These are phyloP conservation scores for Coleophoma crateriformis DNA, from an alignment of 2,329 filamentous ascomycete species.

Conservation along the genomic window DNA sequence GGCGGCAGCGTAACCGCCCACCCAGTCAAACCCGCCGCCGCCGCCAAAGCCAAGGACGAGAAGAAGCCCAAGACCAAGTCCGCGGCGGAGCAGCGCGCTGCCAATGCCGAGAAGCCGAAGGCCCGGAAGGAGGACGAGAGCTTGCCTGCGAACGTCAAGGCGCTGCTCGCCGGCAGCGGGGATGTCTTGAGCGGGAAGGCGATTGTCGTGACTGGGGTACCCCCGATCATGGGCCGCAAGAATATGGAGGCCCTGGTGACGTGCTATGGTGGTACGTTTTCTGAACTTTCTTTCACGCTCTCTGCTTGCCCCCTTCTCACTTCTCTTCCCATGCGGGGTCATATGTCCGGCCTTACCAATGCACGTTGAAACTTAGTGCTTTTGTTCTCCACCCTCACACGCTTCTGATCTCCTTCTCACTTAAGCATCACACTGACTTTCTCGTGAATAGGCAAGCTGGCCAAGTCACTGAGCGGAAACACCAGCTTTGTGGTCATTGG, in stretches of 20 bases:
- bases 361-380: too few relatives aligned
- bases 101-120: conserved; percentile 12
- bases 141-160: conserved; percentile 12
- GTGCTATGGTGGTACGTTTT: conserved; percentile 7
- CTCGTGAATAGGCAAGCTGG: conserved; percentile 7
- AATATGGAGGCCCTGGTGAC: conserved; percentile 14
- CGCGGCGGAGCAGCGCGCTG: conserved; percentile 14
- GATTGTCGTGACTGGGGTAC: conserved; percentile 16
- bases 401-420: too few relatives aligned
- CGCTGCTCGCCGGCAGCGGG: conserved; percentile 8
- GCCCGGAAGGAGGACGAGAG: conserved; percentile 1
- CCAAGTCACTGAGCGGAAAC: conserved; percentile 15
- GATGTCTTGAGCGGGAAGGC: conserved; percentile 5
- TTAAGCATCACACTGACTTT: too few relatives aligned
- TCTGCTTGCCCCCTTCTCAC: too few relatives aligned
- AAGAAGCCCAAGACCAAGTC: conserved; percentile 12
- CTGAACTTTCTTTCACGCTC: too few relatives aligned
- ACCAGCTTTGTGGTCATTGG: conserved; percentile 17
- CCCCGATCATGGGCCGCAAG: conserved; percentile 13
- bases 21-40: neutral
- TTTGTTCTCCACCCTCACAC: too few relatives aligned
- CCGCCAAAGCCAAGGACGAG: conserved; percentile 1
- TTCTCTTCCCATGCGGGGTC: too few relatives aligned
- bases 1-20: conserved; percentile 9
- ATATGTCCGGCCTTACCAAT: too few relatives aligned